These are phyloP conservation scores for Ramalina intermedia DNA, from an alignment of 495 filamentous ascomycete genomes.

Conservation along the genomic window DNA sequence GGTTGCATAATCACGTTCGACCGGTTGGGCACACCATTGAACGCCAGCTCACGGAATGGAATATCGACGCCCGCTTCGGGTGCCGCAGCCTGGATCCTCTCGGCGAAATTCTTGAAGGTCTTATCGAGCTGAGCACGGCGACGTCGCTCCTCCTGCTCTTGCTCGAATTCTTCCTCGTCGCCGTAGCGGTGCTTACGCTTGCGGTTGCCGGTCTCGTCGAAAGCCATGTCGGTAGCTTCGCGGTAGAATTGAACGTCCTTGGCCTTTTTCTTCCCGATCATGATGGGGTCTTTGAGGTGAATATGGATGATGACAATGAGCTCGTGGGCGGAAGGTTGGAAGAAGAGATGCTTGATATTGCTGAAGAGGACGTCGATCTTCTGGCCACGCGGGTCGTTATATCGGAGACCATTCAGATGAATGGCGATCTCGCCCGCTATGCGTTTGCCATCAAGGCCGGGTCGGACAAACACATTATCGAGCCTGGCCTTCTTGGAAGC, in stretches of 20 bases:
- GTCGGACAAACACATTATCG: constrained; percentile 85
- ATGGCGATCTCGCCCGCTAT: constrained; percentile 92
- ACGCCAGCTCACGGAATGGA: constrained; percentile 90
- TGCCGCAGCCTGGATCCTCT: constrained; percentile 89
- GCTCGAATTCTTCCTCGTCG: constrained; percentile 97
- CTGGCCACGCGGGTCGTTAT: constrained; percentile 50
- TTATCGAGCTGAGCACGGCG: constrained; percentile 83
- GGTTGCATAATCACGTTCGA: constrained; percentile 91
- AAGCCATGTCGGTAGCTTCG: constrained; percentile 95
- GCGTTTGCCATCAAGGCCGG: constrained; percentile 88
- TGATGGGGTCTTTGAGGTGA: constrained; percentile 93
- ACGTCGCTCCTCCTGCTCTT: constrained; percentile 91
- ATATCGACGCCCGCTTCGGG: constrained; percentile 73
- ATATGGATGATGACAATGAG: constrained; percentile 96
- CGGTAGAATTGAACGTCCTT: constrained; percentile 98
- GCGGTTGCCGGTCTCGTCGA: constrained; percentile 95
- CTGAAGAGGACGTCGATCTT: constrained; percentile 86
- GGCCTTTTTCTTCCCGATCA: constrained; percentile 97
- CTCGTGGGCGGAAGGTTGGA: constrained; percentile 92
- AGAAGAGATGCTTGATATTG: constrained; percentile 97
- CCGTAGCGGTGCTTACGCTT: constrained; percentile 98
- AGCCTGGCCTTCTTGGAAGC: constrained; percentile 76
- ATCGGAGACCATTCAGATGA: constrained; percentile 96
- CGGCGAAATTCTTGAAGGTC: constrained; percentile 91
- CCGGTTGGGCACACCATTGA: constrained; percentile 89